Evolutionary conservation across 2,329 filamentous ascomycete species (phyloP).

Genomic region (Rhexocercosporidium sp.): DNA sequence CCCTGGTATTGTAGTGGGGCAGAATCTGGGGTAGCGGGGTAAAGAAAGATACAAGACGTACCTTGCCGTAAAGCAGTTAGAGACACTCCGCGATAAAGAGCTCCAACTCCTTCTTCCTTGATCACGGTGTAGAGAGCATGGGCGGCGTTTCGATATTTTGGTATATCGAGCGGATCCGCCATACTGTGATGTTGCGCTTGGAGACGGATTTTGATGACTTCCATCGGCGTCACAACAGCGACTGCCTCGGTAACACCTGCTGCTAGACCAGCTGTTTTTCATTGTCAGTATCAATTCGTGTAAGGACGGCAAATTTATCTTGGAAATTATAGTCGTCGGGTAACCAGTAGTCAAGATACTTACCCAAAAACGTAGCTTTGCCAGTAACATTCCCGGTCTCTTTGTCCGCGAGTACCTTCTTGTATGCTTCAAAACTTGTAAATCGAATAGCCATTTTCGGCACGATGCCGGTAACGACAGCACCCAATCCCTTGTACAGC

Average conservation of each 20-base stretch:
- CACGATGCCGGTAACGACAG: conserved; percentile 93
- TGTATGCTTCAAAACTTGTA: conserved; percentile 96
- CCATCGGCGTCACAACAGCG: conserved; percentile 96
- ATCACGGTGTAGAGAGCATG: conserved; percentile 85
- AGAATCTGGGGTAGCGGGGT: conserved; percentile 8
- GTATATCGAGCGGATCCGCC: conserved; percentile 93
- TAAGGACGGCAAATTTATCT: neutral
- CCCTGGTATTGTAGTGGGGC: neutral
- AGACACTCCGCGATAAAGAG: conserved; percentile 91
- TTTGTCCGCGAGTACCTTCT: conserved; percentile 76
- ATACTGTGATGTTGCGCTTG: conserved; percentile 98
- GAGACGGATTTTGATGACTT: conserved; percentile 97
- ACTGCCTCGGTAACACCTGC: conserved; percentile 97
- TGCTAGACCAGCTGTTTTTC: conserved; percentile 73
- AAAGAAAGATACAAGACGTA: conserved; percentile 42
- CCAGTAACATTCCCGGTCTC: conserved; percentile 71
- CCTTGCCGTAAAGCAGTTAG: conserved; percentile 94
- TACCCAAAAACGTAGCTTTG: conserved; percentile 73
- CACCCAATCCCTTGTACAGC: conserved; percentile 97
- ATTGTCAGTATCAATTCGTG: conserved; percentile 17
- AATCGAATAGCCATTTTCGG: conserved; percentile 99
- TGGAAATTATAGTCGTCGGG: neutral
- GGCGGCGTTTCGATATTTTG: conserved; percentile 96
- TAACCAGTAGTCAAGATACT: conserved; percentile 35
- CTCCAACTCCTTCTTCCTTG: conserved; percentile 85